Evolutionary conservation across 768 basidiomycete genomes (phyloP).

Genomic region (Psilocybe cubensis): DNA sequence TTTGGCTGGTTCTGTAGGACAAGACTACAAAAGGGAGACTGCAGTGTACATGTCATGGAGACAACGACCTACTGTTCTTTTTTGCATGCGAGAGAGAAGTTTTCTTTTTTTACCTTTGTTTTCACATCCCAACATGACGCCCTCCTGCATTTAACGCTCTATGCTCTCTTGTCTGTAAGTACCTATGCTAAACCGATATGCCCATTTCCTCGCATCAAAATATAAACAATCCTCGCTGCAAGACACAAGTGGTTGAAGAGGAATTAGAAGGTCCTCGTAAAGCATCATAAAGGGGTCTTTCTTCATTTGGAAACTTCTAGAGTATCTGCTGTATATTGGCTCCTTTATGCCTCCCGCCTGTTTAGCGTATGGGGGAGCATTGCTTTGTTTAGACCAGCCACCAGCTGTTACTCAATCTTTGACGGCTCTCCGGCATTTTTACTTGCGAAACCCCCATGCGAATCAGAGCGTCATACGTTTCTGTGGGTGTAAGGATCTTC

Average conservation of each 20-base stretch:
- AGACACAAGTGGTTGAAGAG: slow-evolving; percentile 1
- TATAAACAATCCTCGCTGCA: background rate
- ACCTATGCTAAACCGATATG: slow-evolving; percentile 27
- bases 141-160: slow-evolving; percentile 14
- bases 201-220: slow-evolving; percentile 10
- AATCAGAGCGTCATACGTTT: background rate
- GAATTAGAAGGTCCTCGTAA: background rate
- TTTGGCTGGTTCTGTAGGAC: slow-evolving; percentile 25
- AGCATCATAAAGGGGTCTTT: background rate
- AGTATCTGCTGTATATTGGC: background rate
- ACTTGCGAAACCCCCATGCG: background rate
- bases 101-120: slow-evolving; percentile 17
- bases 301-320: background rate
- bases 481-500: background rate
- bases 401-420: background rate
- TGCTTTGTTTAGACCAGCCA: background rate
- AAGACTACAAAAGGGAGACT: slow-evolving; percentile 25
- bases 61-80: slow-evolving; percentile 18
- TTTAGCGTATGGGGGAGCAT: background rate
- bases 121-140: slow-evolving; percentile 20
- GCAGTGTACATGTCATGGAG: slow-evolving; percentile 14
- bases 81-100: slow-evolving; percentile 17
- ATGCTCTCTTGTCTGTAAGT: slow-evolving; percentile 22
- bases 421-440: background rate
- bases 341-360: background rate